Conservation (phyloP, 1,284 basidiomycete genomes). For the Meira nashicola region DNA sequence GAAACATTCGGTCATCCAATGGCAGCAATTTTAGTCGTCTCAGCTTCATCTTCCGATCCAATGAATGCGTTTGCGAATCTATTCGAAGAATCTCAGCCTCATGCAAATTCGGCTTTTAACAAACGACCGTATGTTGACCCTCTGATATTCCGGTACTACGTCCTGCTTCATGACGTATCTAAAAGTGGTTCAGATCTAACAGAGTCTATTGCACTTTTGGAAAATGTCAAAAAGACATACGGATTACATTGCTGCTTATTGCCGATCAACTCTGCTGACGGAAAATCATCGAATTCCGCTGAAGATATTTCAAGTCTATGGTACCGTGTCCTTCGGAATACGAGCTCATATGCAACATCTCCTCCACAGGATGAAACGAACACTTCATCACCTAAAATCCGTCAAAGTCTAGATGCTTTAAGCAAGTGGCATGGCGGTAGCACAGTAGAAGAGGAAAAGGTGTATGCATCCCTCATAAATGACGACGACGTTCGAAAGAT, state of each 20-base stretch:
- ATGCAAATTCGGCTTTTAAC: constrained; percentile 20
- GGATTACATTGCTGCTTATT: constrained; percentile 49
- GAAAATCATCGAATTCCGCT: background rate
- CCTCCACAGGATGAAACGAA: constrained; percentile 1
- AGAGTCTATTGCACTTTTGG: constrained; percentile 36
- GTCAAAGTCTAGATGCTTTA: background rate
- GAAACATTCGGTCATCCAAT: constrained; percentile 35
- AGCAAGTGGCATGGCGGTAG: background rate
- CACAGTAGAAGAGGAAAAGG: constrained; percentile 17
- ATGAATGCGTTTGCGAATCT: constrained; percentile 48
- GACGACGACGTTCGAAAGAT: constrained; percentile 75
- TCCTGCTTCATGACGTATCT: constrained; percentile 42
- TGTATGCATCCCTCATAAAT: constrained; percentile 55
- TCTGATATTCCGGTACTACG: constrained; percentile 43
- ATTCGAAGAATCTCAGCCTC: constrained; percentile 32
- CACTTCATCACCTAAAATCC: background rate
- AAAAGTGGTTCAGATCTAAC: constrained; percentile 30
- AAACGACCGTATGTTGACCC: constrained; percentile 40
- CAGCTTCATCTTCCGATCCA: constrained; percentile 38
- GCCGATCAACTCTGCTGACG: constrained; percentile 34
- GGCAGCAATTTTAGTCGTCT: constrained; percentile 36
- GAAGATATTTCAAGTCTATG: constrained; percentile 14
- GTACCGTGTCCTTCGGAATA: constrained; percentile 4
- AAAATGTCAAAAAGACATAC: constrained; percentile 45
- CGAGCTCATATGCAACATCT: no score